Conservation (phyloP, 2,329 filamentous ascomycete genomes). For the Lizonia empirigonia region DNA sequence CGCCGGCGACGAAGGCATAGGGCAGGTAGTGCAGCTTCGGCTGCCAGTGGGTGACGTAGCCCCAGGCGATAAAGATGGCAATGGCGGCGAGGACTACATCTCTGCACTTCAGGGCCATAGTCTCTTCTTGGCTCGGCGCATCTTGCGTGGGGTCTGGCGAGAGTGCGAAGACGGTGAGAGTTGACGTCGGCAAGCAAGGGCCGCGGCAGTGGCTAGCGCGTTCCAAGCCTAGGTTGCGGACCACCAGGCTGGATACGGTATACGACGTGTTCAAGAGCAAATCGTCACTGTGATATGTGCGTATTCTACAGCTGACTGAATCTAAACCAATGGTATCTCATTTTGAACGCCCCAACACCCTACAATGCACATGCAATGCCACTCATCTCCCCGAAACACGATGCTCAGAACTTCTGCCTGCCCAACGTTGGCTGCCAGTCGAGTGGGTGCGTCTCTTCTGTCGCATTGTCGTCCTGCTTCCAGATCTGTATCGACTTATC, state of each 20-base stretch:
- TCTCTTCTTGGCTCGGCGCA: constrained; percentile 49
- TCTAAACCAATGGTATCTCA: constrained; percentile 15
- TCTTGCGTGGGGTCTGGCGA: constrained; percentile 34
- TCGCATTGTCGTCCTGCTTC: constrained; percentile 91
- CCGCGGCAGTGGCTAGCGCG: too few relatives aligned
- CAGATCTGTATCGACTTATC: constrained; percentile 95
- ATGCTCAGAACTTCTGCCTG: constrained; percentile 66
- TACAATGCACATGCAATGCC: constrained; percentile 10
- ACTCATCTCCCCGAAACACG: too few relatives aligned
- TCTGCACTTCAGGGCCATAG: constrained; percentile 73
- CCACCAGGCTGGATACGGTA: background rate
- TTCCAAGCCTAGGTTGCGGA: too few relatives aligned
- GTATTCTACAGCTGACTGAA: background rate
- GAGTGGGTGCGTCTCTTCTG: constrained; percentile 86
- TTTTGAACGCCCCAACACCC: constrained; percentile 18
- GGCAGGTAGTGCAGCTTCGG: constrained; percentile 82
- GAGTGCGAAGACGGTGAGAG: constrained; percentile 13
- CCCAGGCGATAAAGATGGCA: constrained; percentile 83
- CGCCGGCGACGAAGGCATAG: constrained; percentile 79
- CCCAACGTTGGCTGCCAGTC: constrained; percentile 87
- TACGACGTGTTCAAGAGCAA: background rate
- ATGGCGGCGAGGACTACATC: constrained; percentile 71
- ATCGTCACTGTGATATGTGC: background rate
- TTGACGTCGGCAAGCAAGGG: constrained; percentile 12
- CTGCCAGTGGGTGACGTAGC: constrained; percentile 80